Evolutionary conservation across 2,329 filamentous ascomycete genomes (phyloP).

Genomic region (Monosporascus sp.): DNA sequence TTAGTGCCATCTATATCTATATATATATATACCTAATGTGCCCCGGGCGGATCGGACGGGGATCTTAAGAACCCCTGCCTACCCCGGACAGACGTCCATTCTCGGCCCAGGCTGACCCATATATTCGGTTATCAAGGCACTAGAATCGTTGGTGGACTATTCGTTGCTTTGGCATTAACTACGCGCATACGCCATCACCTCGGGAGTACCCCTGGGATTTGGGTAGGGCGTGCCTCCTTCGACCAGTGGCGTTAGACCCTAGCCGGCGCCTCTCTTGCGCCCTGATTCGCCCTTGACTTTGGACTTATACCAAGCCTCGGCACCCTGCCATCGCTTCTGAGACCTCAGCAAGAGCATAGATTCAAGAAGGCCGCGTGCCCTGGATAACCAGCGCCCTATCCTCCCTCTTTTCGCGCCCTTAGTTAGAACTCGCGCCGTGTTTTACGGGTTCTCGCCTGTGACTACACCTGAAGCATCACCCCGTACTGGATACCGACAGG

Average conservation of each 20-base stretch:
- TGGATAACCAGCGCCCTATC: conserved; percentile 3
- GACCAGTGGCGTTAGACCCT: not conserved
- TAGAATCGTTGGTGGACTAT: not conserved
- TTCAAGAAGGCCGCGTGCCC: conserved; percentile 1
- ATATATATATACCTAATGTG: not conserved
- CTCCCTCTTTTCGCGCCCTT: conserved; percentile 1
- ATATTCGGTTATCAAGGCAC: not conserved
- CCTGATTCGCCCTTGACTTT: conserved; percentile 8
- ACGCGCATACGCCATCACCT: not conserved
- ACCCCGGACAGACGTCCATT: not conserved
- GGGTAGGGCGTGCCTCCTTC: not conserved
- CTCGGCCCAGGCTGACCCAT: not conserved
- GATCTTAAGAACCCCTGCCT: not conserved
- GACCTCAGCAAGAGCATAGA: conserved; percentile 3
- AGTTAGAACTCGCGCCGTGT: conserved; percentile 1
- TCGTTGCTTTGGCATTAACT: not conserved
- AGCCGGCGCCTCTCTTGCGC: not conserved
- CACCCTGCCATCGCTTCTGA: conserved; percentile 3
- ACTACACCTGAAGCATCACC: conserved; percentile 5
- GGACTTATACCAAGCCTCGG: conserved; percentile 2
- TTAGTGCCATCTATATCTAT: not conserved
- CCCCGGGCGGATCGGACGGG: not conserved
- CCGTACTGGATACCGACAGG: conserved; percentile 1
- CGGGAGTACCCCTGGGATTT: not conserved
- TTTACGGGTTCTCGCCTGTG: conserved; percentile 4